Base-by-base conservation (phyloP, 1,139 yeast genomes). In the Zygoascus sp. region DNA sequence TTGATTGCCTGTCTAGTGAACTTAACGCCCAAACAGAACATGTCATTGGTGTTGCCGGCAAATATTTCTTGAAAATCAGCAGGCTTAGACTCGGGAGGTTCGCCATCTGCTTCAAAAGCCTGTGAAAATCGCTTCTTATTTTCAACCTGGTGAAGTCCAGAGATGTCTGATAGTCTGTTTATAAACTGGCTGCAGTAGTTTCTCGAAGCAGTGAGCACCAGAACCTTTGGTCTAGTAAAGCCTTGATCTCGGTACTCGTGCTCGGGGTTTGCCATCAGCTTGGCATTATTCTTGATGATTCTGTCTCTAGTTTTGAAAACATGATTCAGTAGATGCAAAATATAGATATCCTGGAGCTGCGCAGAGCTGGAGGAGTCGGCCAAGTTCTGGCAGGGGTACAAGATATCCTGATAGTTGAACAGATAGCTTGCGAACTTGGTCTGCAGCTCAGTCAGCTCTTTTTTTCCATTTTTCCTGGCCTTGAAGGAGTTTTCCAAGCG, bases 11-110 rank as follows among this genome's bases (percentile, higher is more conserved):
- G 90, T 61, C 97, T 77, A 2, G 97, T 89, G 65, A 89, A 80
- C 64, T 92, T 92, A 49, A 88, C 61, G 8, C 98, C 98, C 19
- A 92, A 60, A 46, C 95, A 84, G 65, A 94, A 92, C 68, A 85
- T 83, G 71, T 94, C 98, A 61, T 86, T 88, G 32, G 90, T 81
- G 67, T 90, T 89, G 8, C 99, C 99, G 52, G 80, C 80, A 69
- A 92, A 94, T 42, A 80, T 68, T 47, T 81, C 79, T 57, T 76
- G 79, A 66, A 90, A 92, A 59, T 92, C 96, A 8, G 78, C 84
- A 0, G 97, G 96, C 60, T 87, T 92, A 38, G 74, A 70, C 1
- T 70, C 67, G 15, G 83, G 81, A 3, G 72, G 73, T 27, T 62
- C 62, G 4, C 73, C 64, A 21, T 74, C 75, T 16, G 75, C 76